Evolutionary conservation across 768 basidiomycete species (phyloP).

Genomic region (Lenzites betulinus): DNA sequence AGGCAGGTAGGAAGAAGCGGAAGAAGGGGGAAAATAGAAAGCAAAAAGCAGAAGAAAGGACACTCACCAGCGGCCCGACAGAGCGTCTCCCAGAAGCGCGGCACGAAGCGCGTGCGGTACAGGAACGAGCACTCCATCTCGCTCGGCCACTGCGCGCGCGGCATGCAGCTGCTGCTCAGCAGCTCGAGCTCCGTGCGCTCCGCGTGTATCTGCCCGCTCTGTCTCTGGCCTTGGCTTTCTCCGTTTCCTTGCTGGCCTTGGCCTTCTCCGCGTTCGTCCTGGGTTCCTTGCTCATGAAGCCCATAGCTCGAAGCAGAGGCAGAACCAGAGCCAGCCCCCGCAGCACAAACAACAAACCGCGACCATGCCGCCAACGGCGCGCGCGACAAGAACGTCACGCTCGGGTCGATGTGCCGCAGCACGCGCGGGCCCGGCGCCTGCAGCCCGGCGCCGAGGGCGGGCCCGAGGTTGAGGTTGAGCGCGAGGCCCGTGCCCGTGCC

Average conservation of each 20-base stretch:
- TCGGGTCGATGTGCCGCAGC: constrained; percentile 65
- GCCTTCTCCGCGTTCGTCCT: too few relatives aligned
- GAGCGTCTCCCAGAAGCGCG: constrained; percentile 27
- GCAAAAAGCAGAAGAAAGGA: too few relatives aligned
- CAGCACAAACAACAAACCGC: constrained; percentile 57
- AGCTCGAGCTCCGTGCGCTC: constrained; percentile 44
- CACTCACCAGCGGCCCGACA: constrained; percentile 24
- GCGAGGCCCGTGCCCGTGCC: constrained; percentile 21
- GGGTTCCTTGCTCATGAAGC: too few relatives aligned
- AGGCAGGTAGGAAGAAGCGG: too few relatives aligned
- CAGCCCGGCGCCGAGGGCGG: too few relatives aligned
- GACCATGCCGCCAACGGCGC: constrained; percentile 55
- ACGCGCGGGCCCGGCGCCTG: constrained; percentile 50
- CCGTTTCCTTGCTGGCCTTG: too few relatives aligned
- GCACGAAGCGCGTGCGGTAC: constrained; percentile 29
- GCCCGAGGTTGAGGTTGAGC: too few relatives aligned
- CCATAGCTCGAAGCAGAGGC: too few relatives aligned
- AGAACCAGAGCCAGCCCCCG: too few relatives aligned
- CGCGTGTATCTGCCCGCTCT: constrained; percentile 49
- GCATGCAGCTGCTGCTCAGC: constrained; percentile 24
- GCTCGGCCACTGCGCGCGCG: constrained; percentile 20
- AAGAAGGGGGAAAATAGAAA: too few relatives aligned
- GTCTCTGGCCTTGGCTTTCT: too few relatives aligned
- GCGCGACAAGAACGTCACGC: constrained; percentile 63
- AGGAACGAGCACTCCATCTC: constrained; percentile 29